Conservation (phyloP, 1,139 yeast species). For the Petasospora rhodanensis region DNA sequence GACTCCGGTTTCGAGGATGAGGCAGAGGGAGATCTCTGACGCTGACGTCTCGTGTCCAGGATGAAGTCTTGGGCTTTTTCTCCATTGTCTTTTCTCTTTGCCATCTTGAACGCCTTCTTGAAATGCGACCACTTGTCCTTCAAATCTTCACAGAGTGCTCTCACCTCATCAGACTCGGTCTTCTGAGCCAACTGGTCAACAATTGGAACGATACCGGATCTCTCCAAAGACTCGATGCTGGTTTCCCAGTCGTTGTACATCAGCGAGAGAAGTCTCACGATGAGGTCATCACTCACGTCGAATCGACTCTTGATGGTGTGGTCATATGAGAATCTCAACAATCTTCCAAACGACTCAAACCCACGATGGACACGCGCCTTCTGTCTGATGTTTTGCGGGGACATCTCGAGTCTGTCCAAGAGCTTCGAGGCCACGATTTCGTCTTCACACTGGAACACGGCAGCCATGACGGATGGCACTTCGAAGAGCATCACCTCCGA, state of each 20-base stretch:
- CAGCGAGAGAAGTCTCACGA: slow-evolving; percentile 48
- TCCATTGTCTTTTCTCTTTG: slow-evolving; percentile 26
- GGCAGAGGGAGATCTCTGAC: no score
- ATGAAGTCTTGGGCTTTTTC: slow-evolving; percentile 10
- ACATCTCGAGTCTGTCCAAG: slow-evolving; percentile 57
- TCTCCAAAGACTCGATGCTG: slow-evolving; percentile 76
- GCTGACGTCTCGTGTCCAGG: neutral
- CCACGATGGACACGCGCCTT: slow-evolving; percentile 81
- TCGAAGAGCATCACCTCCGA: slow-evolving; percentile 58
- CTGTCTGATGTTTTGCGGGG: slow-evolving; percentile 53
- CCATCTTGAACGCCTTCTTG: slow-evolving; percentile 82
- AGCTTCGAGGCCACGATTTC: slow-evolving; percentile 60
- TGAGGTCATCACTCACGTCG: slow-evolving; percentile 33
- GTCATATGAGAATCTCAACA: slow-evolving; percentile 41
- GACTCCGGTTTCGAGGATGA: no score
- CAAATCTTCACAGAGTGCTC: slow-evolving; percentile 39
- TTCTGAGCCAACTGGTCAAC: slow-evolving; percentile 40
- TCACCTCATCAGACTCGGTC: slow-evolving; percentile 32
- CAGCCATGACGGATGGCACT: slow-evolving; percentile 78
- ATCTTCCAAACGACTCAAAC: slow-evolving; percentile 67
- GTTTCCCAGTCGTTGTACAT: slow-evolving; percentile 44
- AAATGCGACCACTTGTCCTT: slow-evolving; percentile 68
- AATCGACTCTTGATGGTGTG: slow-evolving; percentile 7
- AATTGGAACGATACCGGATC: slow-evolving; percentile 69
- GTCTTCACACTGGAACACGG: slow-evolving; percentile 74